A percentile compares a stretch with the other conserved stretches of the same genome.
These are phyloP conservation scores for Fraxinus platypoda DNA, from an alignment of 305 asterid species.

Conservation along the genomic window DNA sequence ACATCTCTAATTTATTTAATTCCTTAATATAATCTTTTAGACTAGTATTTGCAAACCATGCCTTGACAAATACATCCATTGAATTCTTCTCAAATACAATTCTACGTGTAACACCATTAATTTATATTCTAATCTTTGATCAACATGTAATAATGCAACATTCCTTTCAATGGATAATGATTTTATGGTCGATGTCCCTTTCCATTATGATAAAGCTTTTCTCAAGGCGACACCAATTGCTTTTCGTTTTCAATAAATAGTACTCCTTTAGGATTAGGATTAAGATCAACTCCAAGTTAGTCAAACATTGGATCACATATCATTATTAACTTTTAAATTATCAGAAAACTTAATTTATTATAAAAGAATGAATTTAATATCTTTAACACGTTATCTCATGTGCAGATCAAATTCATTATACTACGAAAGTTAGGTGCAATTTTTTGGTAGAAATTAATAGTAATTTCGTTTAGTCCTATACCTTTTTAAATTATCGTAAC, in stretches of 20 bases:
- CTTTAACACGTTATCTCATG: background rate
- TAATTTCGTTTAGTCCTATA: background rate
- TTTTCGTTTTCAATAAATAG: background rate
- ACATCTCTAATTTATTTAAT: background rate
- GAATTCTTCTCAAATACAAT: slow-evolving; percentile 9
- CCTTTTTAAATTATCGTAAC: background rate
- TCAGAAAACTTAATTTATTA: background rate
- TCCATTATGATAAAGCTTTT: background rate
- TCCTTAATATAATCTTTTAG: background rate
- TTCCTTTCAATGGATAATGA: background rate
- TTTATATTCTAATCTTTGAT: background rate
- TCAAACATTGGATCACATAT: background rate
- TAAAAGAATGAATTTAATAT: background rate
- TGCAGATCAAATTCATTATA: background rate
- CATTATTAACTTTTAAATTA: background rate
- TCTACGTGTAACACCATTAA: slow-evolving; percentile 10
- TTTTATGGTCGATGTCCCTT: background rate
- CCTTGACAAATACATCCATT: slow-evolving; percentile 19
- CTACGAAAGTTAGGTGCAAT: background rate
- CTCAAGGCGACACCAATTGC: background rate
- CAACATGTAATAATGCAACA: background rate
- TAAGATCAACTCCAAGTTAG: background rate
- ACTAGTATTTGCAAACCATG: slow-evolving; percentile 15
- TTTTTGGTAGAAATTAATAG: background rate
- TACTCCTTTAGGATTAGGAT: background rate